These are phyloP conservation scores for Sugiyamaella americana DNA, from an alignment of 805 yeast species.

Conservation along the genomic window DNA sequence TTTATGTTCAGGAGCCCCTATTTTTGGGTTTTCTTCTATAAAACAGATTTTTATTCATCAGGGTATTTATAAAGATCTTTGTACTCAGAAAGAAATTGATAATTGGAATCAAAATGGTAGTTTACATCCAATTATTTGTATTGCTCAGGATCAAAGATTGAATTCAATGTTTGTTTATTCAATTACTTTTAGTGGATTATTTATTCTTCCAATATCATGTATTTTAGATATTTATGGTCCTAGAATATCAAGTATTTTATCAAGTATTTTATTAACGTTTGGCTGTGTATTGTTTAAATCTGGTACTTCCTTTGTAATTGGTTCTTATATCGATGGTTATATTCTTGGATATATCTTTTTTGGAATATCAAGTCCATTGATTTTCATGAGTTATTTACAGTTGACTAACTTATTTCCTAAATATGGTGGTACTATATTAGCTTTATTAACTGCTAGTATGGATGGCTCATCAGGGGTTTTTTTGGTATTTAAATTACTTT, in stretches of 20 bases:
- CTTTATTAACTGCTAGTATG: conserved; percentile 86
- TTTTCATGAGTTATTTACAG: conserved; percentile 84
- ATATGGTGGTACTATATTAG: conserved; percentile 73
- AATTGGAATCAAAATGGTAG: conserved; percentile 40
- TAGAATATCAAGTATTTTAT: conserved; percentile 66
- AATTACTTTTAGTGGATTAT: conserved; percentile 78
- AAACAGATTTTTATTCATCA: conserved; percentile 75
- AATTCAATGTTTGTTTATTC: conserved; percentile 81
- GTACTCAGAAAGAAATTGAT: conserved; percentile 37
- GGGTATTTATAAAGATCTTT: conserved; percentile 64
- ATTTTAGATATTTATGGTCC: conserved; percentile 80
- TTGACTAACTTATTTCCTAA: conserved; percentile 81
- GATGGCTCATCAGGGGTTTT: conserved; percentile 90
- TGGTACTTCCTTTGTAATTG: conserved; percentile 44
- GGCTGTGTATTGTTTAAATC: conserved; percentile 25
- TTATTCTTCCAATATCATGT: conserved; percentile 77
- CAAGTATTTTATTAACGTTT: conserved; percentile 46
- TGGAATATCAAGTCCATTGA: conserved; percentile 93
- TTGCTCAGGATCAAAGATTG: conserved; percentile 67
- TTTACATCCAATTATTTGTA: conserved; percentile 24
- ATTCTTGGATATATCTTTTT: conserved; percentile 65
- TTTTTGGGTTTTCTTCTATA: conserved; percentile 93
- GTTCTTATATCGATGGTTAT: conserved; percentile 51
- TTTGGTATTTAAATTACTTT: conserved; percentile 61
- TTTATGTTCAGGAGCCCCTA: conserved; percentile 83